A percentile compares a stretch with the other conserved stretches of the same genome.
Conservation (phyloP, 306 rosid genomes). For the Dalbergia cochinchinensis region DNA sequence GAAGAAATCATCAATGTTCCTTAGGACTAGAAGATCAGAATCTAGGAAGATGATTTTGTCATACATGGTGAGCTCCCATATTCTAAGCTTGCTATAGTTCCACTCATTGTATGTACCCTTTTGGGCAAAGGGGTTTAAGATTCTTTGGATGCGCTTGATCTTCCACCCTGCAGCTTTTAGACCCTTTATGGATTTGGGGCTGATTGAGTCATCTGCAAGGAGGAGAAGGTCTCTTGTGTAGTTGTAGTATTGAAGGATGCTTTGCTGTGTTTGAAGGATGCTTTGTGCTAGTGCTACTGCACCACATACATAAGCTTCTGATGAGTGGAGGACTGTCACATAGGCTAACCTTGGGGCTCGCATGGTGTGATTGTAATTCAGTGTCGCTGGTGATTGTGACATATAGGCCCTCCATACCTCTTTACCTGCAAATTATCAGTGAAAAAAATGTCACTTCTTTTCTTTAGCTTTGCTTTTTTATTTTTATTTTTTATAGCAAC, state of each 20-base stretch:
- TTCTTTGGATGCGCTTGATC: slow-evolving; percentile 56
- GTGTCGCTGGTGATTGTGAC: slow-evolving; percentile 12
- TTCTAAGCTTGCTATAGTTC: slow-evolving; percentile 79
- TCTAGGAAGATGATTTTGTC: slow-evolving; percentile 71
- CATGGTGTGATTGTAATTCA: not conserved
- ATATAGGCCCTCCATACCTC: slow-evolving; percentile 53
- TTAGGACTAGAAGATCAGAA: slow-evolving; percentile 61
- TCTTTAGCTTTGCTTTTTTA: too few species aligned
- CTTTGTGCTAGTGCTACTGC: slow-evolving; percentile 84
- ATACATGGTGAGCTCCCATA: slow-evolving; percentile 67
- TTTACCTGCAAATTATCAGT: slow-evolving; percentile 43
- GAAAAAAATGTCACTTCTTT: not conserved
- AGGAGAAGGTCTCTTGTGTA: slow-evolving; percentile 64
- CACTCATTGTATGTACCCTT: slow-evolving; percentile 69
- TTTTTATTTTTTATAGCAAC: not conserved
- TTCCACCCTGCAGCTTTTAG: slow-evolving; percentile 70
- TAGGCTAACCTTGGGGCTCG: slow-evolving; percentile 54
- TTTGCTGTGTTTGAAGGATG: slow-evolving; percentile 52
- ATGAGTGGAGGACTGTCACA: slow-evolving; percentile 74
- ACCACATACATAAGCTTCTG: slow-evolving; percentile 83
- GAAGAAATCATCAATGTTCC: slow-evolving; percentile 58
- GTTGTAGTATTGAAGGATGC: slow-evolving; percentile 47
- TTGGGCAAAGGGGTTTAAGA: slow-evolving; percentile 59
- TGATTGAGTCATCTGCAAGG: slow-evolving; percentile 69
- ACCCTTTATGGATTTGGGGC: slow-evolving; percentile 53